Base-by-base conservation (phyloP, 495 filamentous ascomycete species). In the Margaritispora aquatica region DNA sequence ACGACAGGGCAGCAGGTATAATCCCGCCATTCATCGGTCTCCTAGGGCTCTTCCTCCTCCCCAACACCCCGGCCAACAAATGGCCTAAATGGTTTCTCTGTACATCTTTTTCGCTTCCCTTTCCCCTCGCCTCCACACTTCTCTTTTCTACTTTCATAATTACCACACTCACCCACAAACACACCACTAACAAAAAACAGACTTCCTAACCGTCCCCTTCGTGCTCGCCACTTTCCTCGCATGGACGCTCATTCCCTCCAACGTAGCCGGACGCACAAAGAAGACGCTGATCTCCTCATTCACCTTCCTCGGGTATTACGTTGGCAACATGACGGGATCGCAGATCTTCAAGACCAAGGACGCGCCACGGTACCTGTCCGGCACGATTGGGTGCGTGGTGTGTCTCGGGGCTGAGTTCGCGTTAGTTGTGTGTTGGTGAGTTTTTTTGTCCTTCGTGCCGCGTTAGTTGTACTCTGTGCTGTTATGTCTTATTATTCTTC, bases 361-460 rank as follows among this genome's bases (percentile, higher is more conserved):
- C 29, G 46, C 38, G 2, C 84, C 84, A 19, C 73, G 75, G 26
- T 89, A 88, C 61, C 75, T 85, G 22, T 82, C 84, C 2, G 86
- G 82, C 23, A 83, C 85, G 57, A 83, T 88, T 51, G 81, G 79
- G 2, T 83, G 88, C 59, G 79, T 87, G 41, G 77, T 80, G n/a
- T 86, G 84, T 66, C 70, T 80, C 75, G 72, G 73, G 69, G 21
- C 71, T 82, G 13, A 80, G 77, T 54, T 61, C 86, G 9, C 47
- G 19, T 77, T 13, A 75, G 83, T 55, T 63, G 88, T 50, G 56
- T 74, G 0, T 85, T 85, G 68, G 83, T 34, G 15, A 5, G 29
- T 34, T 5, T 7, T 34, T 34, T 34, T 34, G 7, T 34, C 29
- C 29, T n/a, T n/a, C n/a, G n/a, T n/a, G n/a, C n/a, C n/a, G n/a